phyloP scores from a whole-genome alignment of 257 asterid species.

The Fraxinus excelsior region DNA sequence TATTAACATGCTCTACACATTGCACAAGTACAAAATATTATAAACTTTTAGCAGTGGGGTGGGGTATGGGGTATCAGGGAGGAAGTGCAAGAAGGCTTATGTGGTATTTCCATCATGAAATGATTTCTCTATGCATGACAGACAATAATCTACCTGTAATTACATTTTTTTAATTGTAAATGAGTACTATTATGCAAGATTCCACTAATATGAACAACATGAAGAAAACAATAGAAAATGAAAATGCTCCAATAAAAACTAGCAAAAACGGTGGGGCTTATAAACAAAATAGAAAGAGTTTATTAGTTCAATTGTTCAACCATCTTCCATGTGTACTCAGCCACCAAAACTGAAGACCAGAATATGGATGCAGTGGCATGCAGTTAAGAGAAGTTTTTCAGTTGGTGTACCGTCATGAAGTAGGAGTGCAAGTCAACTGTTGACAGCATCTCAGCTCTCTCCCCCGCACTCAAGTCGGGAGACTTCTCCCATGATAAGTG shows the following conservation, averaged over 20 bases:
- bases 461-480: conserved; percentile 72
- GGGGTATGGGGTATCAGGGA: conserved; percentile 3
- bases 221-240: conserved; percentile 3
- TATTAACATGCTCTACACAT: conserved; percentile 1
- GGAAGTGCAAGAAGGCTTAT: background rate
- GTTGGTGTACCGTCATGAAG: conserved; percentile 64
- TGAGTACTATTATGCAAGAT: background rate
- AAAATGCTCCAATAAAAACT: conserved; percentile 3
- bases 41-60: background rate
- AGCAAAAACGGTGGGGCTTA: background rate
- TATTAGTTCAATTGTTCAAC: conserved; percentile 1
- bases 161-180: background rate
- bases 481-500: conserved; percentile 85
- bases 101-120: background rate
- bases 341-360: conserved; percentile 16
- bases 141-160: background rate
- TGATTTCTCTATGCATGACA: background rate
- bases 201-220: background rate
- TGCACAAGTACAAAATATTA: background rate
- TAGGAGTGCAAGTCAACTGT: conserved; percentile 83
- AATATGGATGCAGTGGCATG: background rate
- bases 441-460: conserved; percentile 83
- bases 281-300: background rate
- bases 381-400: background rate
- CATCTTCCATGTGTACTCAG: conserved; percentile 12